Base-by-base conservation (phyloP, 2,329 filamentous ascomycete genomes). In the Neurospora crassa region DNA sequence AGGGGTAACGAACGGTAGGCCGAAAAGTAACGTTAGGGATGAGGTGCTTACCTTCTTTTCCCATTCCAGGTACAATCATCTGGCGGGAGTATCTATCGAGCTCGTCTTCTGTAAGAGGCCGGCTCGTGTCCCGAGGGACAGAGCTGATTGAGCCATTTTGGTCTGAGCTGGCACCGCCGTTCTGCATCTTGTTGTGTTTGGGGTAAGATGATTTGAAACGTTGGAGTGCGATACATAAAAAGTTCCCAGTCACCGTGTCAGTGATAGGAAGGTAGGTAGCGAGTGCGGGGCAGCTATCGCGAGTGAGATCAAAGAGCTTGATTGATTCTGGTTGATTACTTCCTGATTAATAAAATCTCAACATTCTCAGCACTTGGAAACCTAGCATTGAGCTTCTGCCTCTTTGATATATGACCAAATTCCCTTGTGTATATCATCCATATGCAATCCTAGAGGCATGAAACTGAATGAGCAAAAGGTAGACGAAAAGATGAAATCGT, bases 51-150 rank as follows among this genome's bases (percentile, higher is more conserved):
- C 92, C 93, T 79, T 89, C 84, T 0, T 97, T 83, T 0, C 94
- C 94, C 73, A 97, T 85, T 71, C 91, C 88, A 0, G 93, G 91
- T 72, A 97, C 88, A 74, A 98, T 94, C 83, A 98, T 90, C 81
- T 97, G 95, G 47, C 95, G 86, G 8, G 93, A 94, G 82, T 98
- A 98, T 73, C 94, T 87, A 74, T 89, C 88, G 79, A 97, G 97
- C 76, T 97, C 94, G 5, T 91, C 87, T 18, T 84, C 82, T 4
- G 82, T 80, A 2, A 97, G 83, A 0, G 92, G 92, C 91, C 92
- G 95, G 74, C 83, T 87, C 81, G 82, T 83, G 0, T 67, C 68
- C 24, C 53, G 53, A 34, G 24, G 24, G 4, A 37, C 53, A 63
- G 53, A 63, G 53, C 29, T 63, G 16, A 16, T 37, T 37, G 53